Conservation (phyloP, 805 yeast genomes). For the Saccharomycopsis sp. region DNA sequence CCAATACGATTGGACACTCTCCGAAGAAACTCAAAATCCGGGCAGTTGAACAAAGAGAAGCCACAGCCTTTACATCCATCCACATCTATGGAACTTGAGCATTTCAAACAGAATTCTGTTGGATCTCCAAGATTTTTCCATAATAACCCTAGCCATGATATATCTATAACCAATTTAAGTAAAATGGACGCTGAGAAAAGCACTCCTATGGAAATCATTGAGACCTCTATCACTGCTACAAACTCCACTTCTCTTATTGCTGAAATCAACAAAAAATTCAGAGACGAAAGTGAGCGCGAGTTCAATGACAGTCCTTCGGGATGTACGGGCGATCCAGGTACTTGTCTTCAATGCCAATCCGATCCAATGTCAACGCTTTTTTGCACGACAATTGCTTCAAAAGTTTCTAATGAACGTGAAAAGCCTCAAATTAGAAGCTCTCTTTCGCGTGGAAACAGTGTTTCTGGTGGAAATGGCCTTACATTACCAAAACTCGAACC, state of each 20-base stretch:
- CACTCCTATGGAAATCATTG: background rate
- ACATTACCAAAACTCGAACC: slow-evolving; percentile 7
- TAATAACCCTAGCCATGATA: background rate
- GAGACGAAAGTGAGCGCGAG: background rate
- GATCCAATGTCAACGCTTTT: slow-evolving; percentile 87
- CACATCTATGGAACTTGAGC: background rate
- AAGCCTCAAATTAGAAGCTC: slow-evolving; percentile 3
- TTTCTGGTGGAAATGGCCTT: slow-evolving; percentile 8
- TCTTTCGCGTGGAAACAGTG: slow-evolving; percentile 21
- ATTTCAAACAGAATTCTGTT: background rate
- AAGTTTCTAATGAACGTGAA: slow-evolving; percentile 23
- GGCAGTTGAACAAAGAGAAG: background rate
- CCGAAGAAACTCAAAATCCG: background rate
- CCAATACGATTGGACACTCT: slow-evolving; percentile 4
- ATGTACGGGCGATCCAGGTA: slow-evolving; percentile 86
- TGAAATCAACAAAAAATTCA: slow-evolving; percentile 6
- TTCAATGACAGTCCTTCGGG: slow-evolving; percentile 28
- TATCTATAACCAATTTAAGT: background rate
- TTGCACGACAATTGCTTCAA: slow-evolving; percentile 76
- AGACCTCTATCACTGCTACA: background rate
- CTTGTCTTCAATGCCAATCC: slow-evolving; percentile 72
- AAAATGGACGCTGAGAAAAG: background rate
- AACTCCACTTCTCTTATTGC: slow-evolving; percentile 5
- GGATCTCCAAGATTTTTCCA: background rate
- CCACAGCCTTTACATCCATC: background rate